A percentile compares a stretch with the other conserved stretches of the same genome.
Evolutionary conservation across 192 early-diverging fungal genomes (phyloP).

Genomic region (Linnemannia zychae): DNA sequence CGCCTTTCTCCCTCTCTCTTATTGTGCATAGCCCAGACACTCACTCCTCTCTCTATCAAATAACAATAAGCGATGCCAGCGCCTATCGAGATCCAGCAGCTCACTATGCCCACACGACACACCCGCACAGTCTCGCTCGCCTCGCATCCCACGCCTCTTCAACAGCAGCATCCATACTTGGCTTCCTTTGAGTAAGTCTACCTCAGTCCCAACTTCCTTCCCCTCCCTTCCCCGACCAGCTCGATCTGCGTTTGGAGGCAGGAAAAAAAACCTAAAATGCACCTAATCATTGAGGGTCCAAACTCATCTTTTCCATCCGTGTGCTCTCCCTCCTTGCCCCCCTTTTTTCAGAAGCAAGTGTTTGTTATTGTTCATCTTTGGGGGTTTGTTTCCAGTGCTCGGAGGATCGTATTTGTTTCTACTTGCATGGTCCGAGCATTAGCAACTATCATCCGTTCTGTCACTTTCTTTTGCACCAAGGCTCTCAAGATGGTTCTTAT

Average conservation of each 20-base stretch:
- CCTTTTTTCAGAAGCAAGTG: background rate
- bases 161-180: conserved; percentile 6
- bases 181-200: background rate
- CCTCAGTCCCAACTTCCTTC: background rate
- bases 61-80: background rate
- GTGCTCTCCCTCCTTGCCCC: background rate
- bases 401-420: background rate
- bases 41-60: background rate
- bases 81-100: conserved; percentile 1
- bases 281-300: background rate
- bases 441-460: background rate
- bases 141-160: background rate
- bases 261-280: background rate
- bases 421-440: background rate
- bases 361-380: background rate
- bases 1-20: no score
- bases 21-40: no score
- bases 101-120: conserved; percentile 2
- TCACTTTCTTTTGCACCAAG: background rate
- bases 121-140: background rate
- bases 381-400: background rate
- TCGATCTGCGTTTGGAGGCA: background rate
- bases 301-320: background rate
- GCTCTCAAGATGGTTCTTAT: background rate
- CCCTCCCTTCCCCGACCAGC: background rate